A percentile compares a stretch with the other conserved stretches of the same genome.
phyloP scores from a whole-genome alignment of 2,329 filamentous ascomycete species.

The Cordyceps militaris region DNA sequence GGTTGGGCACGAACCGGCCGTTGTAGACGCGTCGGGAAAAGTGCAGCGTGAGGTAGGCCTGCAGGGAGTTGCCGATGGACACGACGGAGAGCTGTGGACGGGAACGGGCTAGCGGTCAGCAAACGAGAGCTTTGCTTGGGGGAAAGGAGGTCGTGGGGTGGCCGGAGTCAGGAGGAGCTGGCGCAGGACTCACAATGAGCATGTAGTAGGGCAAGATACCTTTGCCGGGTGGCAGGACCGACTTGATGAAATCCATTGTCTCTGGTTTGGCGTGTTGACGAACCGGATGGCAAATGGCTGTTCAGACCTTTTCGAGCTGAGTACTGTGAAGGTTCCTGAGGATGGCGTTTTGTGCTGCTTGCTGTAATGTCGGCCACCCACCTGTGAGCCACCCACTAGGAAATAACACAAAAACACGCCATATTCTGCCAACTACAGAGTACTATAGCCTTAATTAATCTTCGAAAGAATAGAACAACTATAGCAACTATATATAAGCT shows the following conservation, averaged over 20 bases:
- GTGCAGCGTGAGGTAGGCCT: constrained; percentile 72
- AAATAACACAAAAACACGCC: too few species aligned
- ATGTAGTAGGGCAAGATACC: constrained; percentile 55
- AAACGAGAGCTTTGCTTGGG: not conserved
- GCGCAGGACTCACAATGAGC: constrained; percentile 38
- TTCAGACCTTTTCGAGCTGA: not conserved
- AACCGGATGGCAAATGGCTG: not conserved
- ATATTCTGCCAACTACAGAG: too few species aligned
- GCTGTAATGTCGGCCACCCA: too few species aligned
- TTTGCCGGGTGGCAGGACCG: constrained; percentile 41
- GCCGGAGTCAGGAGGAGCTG: too few species aligned
- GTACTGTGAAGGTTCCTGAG: not conserved
- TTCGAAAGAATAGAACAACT: too few species aligned
- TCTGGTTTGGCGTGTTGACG: not conserved
- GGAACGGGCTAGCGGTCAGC: constrained; percentile 1
- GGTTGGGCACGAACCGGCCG: constrained; percentile 50
- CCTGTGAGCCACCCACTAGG: too few species aligned
- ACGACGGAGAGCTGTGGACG: constrained; percentile 65
- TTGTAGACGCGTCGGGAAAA: constrained; percentile 87
- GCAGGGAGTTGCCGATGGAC: constrained; percentile 76
- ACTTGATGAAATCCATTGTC: constrained; percentile 38
- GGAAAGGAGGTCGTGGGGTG: not conserved
- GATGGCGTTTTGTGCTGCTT: too few species aligned
- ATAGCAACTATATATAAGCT: too few species aligned
- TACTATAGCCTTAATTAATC: too few species aligned